phyloP scores from a whole-genome alignment of 306 rosid genomes.

The Rosa chinensis region DNA sequence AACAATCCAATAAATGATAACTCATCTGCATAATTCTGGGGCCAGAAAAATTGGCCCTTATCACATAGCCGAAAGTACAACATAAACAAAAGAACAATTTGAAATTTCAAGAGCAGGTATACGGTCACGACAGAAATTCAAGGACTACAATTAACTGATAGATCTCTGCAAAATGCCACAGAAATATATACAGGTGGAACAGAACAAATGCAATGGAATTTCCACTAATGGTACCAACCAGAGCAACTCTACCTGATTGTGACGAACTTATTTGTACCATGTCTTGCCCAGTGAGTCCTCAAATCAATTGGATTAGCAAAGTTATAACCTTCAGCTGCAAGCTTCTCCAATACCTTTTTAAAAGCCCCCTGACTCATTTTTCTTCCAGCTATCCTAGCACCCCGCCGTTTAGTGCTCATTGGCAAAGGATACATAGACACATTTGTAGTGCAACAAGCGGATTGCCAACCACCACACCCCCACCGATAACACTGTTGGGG shows the following conservation, averaged over 20 bases:
- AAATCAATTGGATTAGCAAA: constrained; percentile 88
- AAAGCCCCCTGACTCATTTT: constrained; percentile 99
- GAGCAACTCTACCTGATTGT: constrained; percentile 79
- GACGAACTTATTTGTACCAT: constrained; percentile 98
- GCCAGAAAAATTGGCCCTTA: constrained; percentile 47
- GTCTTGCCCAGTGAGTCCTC: constrained; percentile 94
- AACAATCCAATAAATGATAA: constrained; percentile 49
- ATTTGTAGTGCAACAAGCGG: constrained; percentile 94
- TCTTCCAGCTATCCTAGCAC: constrained; percentile 97
- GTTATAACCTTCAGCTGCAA: constrained; percentile 91
- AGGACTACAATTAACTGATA: constrained; percentile 47
- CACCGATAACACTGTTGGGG: constrained; percentile 94
- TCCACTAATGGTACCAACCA: constrained; percentile 33
- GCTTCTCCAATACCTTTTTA: constrained; percentile 97
- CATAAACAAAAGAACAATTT: constrained; percentile 47
- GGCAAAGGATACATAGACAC: constrained; percentile 88
- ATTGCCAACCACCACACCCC: constrained; percentile 99
- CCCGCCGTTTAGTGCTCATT: constrained; percentile 95
- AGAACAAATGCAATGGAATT: constrained; percentile 33
- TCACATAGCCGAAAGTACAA: constrained; percentile 49
- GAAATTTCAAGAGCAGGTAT: constrained; percentile 42
- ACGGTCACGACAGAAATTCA: constrained; percentile 41
- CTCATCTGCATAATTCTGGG: constrained; percentile 58
- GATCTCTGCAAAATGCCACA: constrained; percentile 59
- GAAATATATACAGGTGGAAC: constrained; percentile 63